Percentiles rank a stretch among this genome's conserved stretches.
Evolutionary conservation across 176 grass and related monocot genomes (phyloP).

Genomic region (Eragrostis nindensis): DNA sequence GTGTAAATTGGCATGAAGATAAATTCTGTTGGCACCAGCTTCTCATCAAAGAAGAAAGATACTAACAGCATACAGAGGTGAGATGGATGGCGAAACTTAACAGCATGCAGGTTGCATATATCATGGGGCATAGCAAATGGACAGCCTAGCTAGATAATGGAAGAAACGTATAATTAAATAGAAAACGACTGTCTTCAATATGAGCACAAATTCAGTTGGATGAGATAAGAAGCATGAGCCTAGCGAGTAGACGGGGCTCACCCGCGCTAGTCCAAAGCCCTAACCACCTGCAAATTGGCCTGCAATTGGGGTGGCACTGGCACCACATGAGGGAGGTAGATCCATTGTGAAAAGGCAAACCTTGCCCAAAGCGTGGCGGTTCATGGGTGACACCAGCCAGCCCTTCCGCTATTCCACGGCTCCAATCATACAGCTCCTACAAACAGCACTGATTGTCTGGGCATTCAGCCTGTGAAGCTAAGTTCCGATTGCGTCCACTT

Average conservation of each 20-base stretch:
- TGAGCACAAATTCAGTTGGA: background rate
- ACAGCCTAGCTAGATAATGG: background rate
- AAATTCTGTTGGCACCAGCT: too few relatives aligned
- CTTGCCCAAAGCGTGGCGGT: conserved; percentile 13
- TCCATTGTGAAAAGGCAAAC: background rate
- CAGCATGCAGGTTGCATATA: conserved; percentile 1
- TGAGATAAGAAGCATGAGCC: background rate
- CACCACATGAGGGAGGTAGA: conserved; percentile 17
- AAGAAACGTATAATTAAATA: too few relatives aligned
- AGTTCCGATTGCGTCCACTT: background rate
- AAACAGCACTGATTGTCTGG: background rate
- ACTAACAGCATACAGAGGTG: background rate
- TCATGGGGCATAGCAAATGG: background rate
- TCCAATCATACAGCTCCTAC: background rate
- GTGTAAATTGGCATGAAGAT: background rate
- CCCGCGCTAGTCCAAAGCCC: background rate
- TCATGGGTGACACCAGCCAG: conserved; percentile 6
- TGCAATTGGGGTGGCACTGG: conserved; percentile 23
- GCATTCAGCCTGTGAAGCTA: background rate
- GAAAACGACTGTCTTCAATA: too few relatives aligned
- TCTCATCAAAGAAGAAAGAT: background rate
- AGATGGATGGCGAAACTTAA: conserved; percentile 4
- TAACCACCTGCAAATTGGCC: conserved; percentile 2
- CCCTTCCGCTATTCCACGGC: background rate
- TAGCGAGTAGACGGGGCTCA: conserved; percentile 5